A percentile compares a stretch with the other conserved stretches of the same genome.
Conservation (phyloP, 2,329 filamentous ascomycete species). For the Monosporascus sp. region DNA sequence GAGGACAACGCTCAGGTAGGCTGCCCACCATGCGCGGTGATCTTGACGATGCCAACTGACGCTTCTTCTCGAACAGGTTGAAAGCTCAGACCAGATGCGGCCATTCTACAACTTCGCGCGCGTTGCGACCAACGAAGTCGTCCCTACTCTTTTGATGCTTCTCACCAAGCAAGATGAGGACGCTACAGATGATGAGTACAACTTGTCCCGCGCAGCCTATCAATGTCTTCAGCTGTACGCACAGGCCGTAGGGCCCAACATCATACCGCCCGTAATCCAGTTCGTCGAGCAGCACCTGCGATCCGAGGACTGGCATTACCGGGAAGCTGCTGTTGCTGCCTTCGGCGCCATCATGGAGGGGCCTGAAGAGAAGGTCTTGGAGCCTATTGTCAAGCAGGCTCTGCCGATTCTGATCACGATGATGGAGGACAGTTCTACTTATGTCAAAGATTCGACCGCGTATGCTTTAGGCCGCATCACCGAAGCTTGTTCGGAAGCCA, state of each 20-base stretch:
- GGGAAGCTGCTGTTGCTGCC: conserved; percentile 93
- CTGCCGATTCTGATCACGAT: conserved; percentile 82
- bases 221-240: conserved; percentile 95
- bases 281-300: conserved; percentile 93
- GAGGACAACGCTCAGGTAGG: conserved; percentile 84
- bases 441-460: conserved; percentile 92
- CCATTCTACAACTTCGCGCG: conserved; percentile 95
- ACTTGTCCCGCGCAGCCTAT: conserved; percentile 89
- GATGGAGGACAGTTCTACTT: conserved; percentile 87
- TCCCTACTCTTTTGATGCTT: conserved; percentile 82
- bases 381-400: conserved; percentile 93
- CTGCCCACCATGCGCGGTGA: conserved; percentile 6
- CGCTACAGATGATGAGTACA: conserved; percentile 95
- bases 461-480: conserved; percentile 95
- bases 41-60: conserved; percentile 6
- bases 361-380: conserved; percentile 85
- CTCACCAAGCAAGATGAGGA: conserved; percentile 98
- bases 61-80: conserved; percentile 36
- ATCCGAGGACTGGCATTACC: conserved; percentile 87
- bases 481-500: conserved; percentile 85
- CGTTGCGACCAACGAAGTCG: conserved; percentile 88
- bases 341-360: conserved; percentile 99
- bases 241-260: conserved; percentile 78
- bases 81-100: conserved; percentile 77
- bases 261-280: conserved; percentile 79